phyloP scores from a whole-genome alignment of 2,329 filamentous ascomycete species.

The Fusarium annulatum region DNA sequence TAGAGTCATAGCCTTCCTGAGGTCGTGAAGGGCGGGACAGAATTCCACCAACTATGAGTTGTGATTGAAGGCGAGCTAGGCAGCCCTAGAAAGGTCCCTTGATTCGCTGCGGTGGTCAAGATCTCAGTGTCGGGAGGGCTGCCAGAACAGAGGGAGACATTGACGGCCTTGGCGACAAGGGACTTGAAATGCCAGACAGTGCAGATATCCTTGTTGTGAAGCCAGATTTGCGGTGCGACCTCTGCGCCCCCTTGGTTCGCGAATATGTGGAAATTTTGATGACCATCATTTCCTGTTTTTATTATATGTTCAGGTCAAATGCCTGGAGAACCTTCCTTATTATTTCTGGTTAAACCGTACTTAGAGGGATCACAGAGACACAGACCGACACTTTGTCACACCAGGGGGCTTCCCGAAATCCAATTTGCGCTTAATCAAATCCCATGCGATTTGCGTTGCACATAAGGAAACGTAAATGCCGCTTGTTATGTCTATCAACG shows the following conservation, averaged over 20 bases:
- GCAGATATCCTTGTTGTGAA: conserved; percentile 10
- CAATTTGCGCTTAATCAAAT: conserved; percentile 27
- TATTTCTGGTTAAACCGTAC: background rate
- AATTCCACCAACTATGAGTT: background rate
- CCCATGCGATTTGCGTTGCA: conserved; percentile 30
- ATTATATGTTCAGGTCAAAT: background rate
- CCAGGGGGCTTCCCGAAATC: conserved; percentile 14
- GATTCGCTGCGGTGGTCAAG: conserved; percentile 32
- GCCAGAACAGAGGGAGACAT: conserved; percentile 30
- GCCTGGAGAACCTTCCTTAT: conserved; percentile 1
- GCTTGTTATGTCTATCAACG: conserved; percentile 32
- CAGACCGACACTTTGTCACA: conserved; percentile 30
- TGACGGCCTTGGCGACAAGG: conserved; percentile 40
- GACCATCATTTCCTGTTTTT: conserved; percentile 13
- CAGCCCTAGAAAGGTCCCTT: conserved; percentile 26
- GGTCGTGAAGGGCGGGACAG: background rate
- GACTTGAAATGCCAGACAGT: conserved; percentile 23
- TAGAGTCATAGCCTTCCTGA: background rate
- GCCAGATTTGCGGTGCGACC: conserved; percentile 23
- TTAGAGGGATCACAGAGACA: background rate
- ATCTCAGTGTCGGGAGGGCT: conserved; percentile 31
- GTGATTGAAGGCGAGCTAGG: background rate
- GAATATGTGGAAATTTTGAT: conserved; percentile 22
- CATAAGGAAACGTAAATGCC: conserved; percentile 20
- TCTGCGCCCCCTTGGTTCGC: conserved; percentile 7